A percentile compares a stretch with the other conserved stretches of the same genome.
Evolutionary conservation across 805 yeast genomes (phyloP).

Genomic region (Candida sithepensis): DNA sequence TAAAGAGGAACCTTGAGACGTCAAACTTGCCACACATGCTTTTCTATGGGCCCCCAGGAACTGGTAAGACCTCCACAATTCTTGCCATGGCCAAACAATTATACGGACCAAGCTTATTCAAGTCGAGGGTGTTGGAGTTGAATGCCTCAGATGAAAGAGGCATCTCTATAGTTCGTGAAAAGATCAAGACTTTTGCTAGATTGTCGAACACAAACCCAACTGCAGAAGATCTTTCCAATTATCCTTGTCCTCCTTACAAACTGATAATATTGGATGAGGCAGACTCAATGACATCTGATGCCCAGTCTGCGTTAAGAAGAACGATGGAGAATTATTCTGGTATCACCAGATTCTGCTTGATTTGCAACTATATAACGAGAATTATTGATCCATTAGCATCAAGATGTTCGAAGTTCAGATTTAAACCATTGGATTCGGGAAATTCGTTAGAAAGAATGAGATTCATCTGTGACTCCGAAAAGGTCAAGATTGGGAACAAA

Average conservation of each 20-base stretch:
- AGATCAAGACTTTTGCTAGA: slow-evolving; percentile 83
- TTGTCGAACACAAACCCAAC: slow-evolving; percentile 79
- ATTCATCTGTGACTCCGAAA: slow-evolving; percentile 53
- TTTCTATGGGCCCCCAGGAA: slow-evolving; percentile 92
- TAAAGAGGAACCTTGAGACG: slow-evolving; percentile 72
- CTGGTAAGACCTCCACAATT: slow-evolving; percentile 88
- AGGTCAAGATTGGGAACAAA: slow-evolving; percentile 40
- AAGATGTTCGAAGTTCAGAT: slow-evolving; percentile 93
- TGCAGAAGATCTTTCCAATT: slow-evolving; percentile 59
- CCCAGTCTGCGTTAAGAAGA: slow-evolving; percentile 92
- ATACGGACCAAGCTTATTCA: slow-evolving; percentile 68
- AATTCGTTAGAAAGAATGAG: slow-evolving; percentile 69
- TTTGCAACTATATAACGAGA: slow-evolving; percentile 94
- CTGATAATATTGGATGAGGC: slow-evolving; percentile 92
- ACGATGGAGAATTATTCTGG: slow-evolving; percentile 89
- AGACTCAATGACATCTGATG: slow-evolving; percentile 96
- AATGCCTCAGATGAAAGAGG: slow-evolving; percentile 94
- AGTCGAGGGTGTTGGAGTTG: slow-evolving; percentile 71
- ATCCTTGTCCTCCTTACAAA: slow-evolving; percentile 97
- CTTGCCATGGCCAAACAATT: slow-evolving; percentile 77
- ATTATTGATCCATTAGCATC: slow-evolving; percentile 96
- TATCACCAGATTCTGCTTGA: slow-evolving; percentile 88
- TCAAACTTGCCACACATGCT: slow-evolving; percentile 90
- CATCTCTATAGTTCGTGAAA: slow-evolving; percentile 80
- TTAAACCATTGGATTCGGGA: slow-evolving; percentile 67